phyloP scores from a whole-genome alignment of 2,329 filamentous ascomycete species.

The Pseudogymnoascus sp. region DNA sequence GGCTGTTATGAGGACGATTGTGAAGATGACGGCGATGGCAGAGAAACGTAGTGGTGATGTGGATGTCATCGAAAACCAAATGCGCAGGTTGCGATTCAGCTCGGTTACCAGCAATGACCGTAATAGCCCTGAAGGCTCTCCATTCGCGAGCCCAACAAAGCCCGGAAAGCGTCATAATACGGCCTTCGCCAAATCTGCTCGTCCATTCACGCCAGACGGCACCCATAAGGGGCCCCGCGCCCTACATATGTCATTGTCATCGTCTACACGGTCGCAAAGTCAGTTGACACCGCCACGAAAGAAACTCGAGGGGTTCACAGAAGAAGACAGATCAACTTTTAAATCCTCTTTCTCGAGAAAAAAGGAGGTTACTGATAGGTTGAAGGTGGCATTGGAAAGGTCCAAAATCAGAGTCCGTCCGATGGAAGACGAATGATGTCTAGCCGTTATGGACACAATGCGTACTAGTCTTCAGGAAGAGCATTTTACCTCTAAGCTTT shows the following conservation, averaged over 20 bases:
- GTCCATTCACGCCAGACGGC: conserved; percentile 25
- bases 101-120: conserved; percentile 17
- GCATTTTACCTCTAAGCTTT: not conserved
- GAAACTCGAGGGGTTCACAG: conserved; percentile 53
- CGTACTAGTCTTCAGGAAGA: not conserved
- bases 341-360: conserved; percentile 46
- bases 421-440: conserved; percentile 20
- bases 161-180: conserved; percentile 18
- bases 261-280: conserved; percentile 18
- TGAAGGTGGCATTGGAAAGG: conserved; percentile 31
- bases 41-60: conserved; percentile 88
- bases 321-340: conserved; percentile 48
- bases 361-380: conserved; percentile 42
- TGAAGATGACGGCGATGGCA: conserved; percentile 85
- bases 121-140: conserved; percentile 33
- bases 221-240: conserved; percentile 18
- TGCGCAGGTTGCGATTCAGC: conserved; percentile 59
- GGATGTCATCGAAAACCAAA: conserved; percentile 78
- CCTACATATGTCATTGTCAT: conserved; percentile 23
- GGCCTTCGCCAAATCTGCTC: conserved; percentile 20
- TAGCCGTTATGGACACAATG: not conserved
- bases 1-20: conserved; percentile 82
- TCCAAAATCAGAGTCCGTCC: conserved; percentile 22
- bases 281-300: conserved; percentile 39
- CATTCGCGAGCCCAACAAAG: conserved; percentile 27